Base-by-base conservation (phyloP, 225 moss, liverwort and hornwort species). In the Asterella californica region DNA sequence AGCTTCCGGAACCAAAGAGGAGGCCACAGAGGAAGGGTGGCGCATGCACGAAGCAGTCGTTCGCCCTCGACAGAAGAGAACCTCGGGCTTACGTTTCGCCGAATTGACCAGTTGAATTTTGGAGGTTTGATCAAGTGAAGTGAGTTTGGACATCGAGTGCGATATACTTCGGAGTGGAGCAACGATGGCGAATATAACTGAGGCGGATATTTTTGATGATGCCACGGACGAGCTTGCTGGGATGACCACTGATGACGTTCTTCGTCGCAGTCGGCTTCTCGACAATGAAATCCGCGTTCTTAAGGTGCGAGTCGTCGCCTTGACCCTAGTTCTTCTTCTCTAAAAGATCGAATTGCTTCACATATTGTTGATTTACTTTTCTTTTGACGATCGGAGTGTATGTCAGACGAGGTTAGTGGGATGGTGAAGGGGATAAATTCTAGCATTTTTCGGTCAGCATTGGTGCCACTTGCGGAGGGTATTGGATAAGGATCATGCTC, bases 141-240 rank as follows among this genome's bases (percentile, higher is more conserved):
- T 45, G 10, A 14, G 46, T 2, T 45, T 45, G 2, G 25, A 45
- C 19, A 6, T 10, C 10, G 10, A 4, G 46, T 38, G 10, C 45
- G 46, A 46, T 46, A 8, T 6, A 24, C 24, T 10, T 61, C 60
- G 6, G 60, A 62, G 76, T 66, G 33, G 25, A 17, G 79, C 78
- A 75, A 81, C 82, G 73, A 85, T 82, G 70, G 82, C 84, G 57
- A 82, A 80, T 55, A 83, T 96, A 77, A 90, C 82, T 76, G 96
- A 96, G 78, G 93, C 93, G 29, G 94, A 93, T 33, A 97, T 93
- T 81, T 97, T 97, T 60, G 96, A 93, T 60, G 94, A 97, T 70
- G 91, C 87, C 84, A 88, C 85, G 38, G 96, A 94, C 78, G 93
- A 94, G 85, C 83, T 97, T 72, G 91, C 89, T 10, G 93, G 91